Evolutionary conservation across 495 filamentous ascomycete species (phyloP), one percentile per base, ranked within the genome.

Genomic region (Penicillium ochrochloron): DNA sequence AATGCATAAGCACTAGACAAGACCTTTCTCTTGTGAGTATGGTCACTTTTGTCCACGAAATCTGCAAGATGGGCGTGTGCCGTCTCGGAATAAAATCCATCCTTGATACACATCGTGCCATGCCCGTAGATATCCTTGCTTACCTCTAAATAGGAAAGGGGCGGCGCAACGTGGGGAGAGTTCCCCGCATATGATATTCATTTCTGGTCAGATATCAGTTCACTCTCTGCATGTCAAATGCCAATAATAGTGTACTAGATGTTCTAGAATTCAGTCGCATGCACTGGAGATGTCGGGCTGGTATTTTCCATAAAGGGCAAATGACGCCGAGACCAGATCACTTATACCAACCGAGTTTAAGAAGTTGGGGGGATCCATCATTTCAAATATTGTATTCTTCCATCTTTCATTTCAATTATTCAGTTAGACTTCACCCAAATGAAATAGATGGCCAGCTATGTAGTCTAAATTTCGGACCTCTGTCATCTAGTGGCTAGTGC

Each of bases 71-170:
- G 74, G 23, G 57, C 69, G 50, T 82, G 79, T 2, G 68, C 46
- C 1, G 70, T 59, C 5, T 68, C 61, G 3, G 63, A 68, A 70
- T 86, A 86, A 8, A 75, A 74, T 3, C 62, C 54, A 59, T 82
- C 82, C 57, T 85, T 86, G 58, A 66, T 68, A 54, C 78, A 82
- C 48, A 64, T 65, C 0, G 82, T 81, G 31, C 69, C 70, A 62
- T 85, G 83, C 27, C 80, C 80, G 61, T 84, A 85, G 50, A 85
- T 84, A 58, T 84, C 82, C 62, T 79, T 78, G 62, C 83, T n/a
- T n/a, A n/a, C n/a, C n/a, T n/a, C n/a, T 0, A 44, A 44, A 21
- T 15, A 10, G 19, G 41, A 21, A 44, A 8, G 41, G 7, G 2
- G n/a, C n/a, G n/a, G 41, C n/a, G 41, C 44, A 48, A 10, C 44